These are phyloP conservation scores for Globisporangium solare DNA, from an alignment of 352 stramenopile species.

Conservation along the genomic window DNA sequence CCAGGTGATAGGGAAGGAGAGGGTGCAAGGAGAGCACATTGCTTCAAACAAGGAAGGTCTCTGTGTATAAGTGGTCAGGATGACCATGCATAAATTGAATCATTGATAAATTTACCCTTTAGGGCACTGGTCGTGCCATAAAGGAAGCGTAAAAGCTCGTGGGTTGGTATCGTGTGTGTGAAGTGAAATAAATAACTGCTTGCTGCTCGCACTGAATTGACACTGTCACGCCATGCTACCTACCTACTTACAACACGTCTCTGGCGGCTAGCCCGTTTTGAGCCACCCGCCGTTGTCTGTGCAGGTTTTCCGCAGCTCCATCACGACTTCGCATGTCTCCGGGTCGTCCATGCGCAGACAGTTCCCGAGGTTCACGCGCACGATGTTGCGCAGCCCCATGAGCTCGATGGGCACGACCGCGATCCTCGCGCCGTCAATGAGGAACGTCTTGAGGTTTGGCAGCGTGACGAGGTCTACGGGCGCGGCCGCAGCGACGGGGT, in stretches of 20 bases:
- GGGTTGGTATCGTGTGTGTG: too few relatives aligned
- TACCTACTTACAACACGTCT: not conserved
- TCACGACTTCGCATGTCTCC: constrained; percentile 60
- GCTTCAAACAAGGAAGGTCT: too few relatives aligned
- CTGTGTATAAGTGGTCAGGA: too few relatives aligned
- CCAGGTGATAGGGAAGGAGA: too few relatives aligned
- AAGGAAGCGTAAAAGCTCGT: too few relatives aligned
- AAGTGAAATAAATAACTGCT: not conserved
- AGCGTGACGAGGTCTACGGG: constrained; percentile 40
- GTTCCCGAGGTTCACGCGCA: constrained; percentile 54
- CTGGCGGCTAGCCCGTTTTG: constrained; percentile 30
- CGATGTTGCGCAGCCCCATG: constrained; percentile 40
- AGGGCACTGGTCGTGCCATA: too few relatives aligned
- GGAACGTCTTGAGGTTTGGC: constrained; percentile 53
- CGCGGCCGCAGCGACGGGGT: constrained; percentile 43
- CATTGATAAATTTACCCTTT: too few relatives aligned
- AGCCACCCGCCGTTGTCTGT: constrained; percentile 56
- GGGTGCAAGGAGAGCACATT: too few relatives aligned
- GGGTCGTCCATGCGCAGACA: constrained; percentile 55
- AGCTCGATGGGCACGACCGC: constrained; percentile 60
- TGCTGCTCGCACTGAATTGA: not conserved
- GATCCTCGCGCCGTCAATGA: constrained; percentile 51
- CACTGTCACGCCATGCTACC: not conserved
- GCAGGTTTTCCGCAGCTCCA: constrained; percentile 46
- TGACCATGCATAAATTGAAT: too few relatives aligned